Base-by-base conservation (phyloP, 2,329 filamentous ascomycete species). In the Penicillium olsonii region DNA sequence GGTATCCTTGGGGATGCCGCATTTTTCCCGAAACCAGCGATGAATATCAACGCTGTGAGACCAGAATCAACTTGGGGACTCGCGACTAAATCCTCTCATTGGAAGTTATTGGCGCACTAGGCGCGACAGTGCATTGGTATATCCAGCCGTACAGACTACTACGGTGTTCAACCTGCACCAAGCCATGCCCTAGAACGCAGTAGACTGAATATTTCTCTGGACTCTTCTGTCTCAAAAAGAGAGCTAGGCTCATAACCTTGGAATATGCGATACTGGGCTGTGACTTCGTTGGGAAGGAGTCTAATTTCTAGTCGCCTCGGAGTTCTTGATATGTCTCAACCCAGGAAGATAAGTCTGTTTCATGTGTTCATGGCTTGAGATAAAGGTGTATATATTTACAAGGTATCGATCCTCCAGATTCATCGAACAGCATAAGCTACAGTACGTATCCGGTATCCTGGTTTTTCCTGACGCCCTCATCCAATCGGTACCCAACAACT, bases 81-180 rank as follows among this genome's bases (percentile, higher is more conserved):
- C n/a, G 12, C 39, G 29, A 29, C 17, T 7, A 24, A 17, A 10
- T 35, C 5, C 5, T 40, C 14, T 17, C 14, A 17, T 26, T 26
- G 22, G n/a, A 15, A 29, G 22, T 40, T 45, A 50, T 54, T 52
- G 43, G 45, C 41, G 33, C 50, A 39, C 27, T 52, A 44, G 35
- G 39, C 47, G 50, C 50, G 33, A 54, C 33, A 42, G 24, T 54
- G 53, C 46, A 44, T 56, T 48, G 15, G 37, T 52, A 56, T 52
- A 17, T n/a, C 8, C 19, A 24, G 41, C 27, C 43, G 45, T 50
- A 40, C 38, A 37, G 5, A 8, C 5, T 24, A 24, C 18, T 4
- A 35, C 18, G 34, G 37, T 42, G 33, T 27, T 33, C 19, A 27
- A 45, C 38, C 34, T 51, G 52, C 39, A 50, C 38, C 44, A 45